Evolutionary conservation across 2,329 filamentous ascomycete species (phyloP), one percentile per base, ranked within the genome.

Genomic region (Zymoseptoria passerinii): DNA sequence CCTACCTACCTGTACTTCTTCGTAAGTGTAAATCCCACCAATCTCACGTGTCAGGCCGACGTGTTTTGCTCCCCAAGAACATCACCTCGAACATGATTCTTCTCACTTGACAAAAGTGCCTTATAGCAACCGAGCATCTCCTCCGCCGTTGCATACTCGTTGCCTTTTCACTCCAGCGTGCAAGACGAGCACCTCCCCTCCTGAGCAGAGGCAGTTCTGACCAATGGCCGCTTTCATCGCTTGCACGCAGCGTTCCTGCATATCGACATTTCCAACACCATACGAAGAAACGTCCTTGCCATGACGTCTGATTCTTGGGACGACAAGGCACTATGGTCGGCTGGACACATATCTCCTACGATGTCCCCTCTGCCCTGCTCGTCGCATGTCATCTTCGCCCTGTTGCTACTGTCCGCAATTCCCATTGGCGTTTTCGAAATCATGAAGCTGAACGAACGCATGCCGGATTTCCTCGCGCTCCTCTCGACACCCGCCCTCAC

Each of bases 361-460:
- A 44, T 44, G 35, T 7, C 35, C 4, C n/a, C 16, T 16, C 9
- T 6, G n/a, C n/a, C 16, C 4, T 16, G 35, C 35, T 44, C 35
- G 4, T 16, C 16, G 10, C 35, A 44, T 44, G 28, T 68, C 20
- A 53, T 67, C 50, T 44, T 70, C 27, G 56, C 61, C 28, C 56
- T 71, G 1, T 48, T 69, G 20, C 53, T 63, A 19, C 54, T 71
- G 29, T 56, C 67, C 55, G 67, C 66, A 9, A 51, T 65, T 4
- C 69, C 69, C 13, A 58, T 64, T 29, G 61, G 57, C 55, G 58
- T 70, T 23, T 65, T 64, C 9, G 55, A 59, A 48, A 67, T 68
- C 57, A 71, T 71, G 70, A 67, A 63, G 28, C 70, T 63, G 59
- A 61, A 64, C 7, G 56, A 65, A 27, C 48, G 56, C 13, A 48